A percentile compares a stretch with the other conserved stretches of the same genome.
Evolutionary conservation across 2,329 filamentous ascomycete genomes (phyloP).

Genomic region (Dendrostoma leiphaemia): DNA sequence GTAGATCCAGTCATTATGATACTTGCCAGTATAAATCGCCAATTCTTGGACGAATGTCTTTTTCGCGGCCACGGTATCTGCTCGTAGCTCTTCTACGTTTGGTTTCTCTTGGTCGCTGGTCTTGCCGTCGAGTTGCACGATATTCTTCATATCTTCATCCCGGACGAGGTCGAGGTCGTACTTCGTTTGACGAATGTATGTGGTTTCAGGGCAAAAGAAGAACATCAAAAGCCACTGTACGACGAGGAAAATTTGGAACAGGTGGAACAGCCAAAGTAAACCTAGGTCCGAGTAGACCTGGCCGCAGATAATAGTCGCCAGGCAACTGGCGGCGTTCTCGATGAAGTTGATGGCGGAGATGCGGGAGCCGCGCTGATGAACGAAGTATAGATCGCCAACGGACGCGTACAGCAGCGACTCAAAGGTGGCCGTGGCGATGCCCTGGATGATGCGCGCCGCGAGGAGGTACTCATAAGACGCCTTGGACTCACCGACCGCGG

Average conservation of each 20-base stretch:
- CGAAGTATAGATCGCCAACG: slow-evolving; percentile 28
- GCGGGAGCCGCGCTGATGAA: slow-evolving; percentile 27
- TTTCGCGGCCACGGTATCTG: background rate
- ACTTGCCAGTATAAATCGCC: background rate
- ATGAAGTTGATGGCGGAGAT: slow-evolving; percentile 18
- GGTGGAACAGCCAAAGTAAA: slow-evolving; percentile 32
- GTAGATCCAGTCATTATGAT: slow-evolving; percentile 3
- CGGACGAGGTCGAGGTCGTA: background rate
- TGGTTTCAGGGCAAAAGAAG: slow-evolving; percentile 38
- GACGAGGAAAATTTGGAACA: slow-evolving; percentile 31
- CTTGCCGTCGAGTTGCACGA: background rate
- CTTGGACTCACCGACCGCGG: slow-evolving; percentile 21
- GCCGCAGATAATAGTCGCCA: slow-evolving; percentile 22
- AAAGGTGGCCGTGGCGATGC: slow-evolving; percentile 25
- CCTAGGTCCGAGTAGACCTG: slow-evolving; percentile 22
- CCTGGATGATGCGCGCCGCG: slow-evolving; percentile 26
- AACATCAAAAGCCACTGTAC: slow-evolving; percentile 30
- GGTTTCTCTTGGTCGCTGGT: too few species aligned
- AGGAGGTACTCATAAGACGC: slow-evolving; percentile 22
- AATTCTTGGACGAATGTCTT: background rate
- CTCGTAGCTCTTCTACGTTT: too few species aligned
- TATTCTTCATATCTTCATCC: background rate
- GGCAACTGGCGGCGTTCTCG: slow-evolving; percentile 19
- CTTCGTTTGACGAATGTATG: slow-evolving; percentile 28
- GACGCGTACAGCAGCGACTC: slow-evolving; percentile 26